These are phyloP conservation scores for Phytopythium ostracodes DNA, from an alignment of 352 stramenopile species.

Conservation along the genomic window DNA sequence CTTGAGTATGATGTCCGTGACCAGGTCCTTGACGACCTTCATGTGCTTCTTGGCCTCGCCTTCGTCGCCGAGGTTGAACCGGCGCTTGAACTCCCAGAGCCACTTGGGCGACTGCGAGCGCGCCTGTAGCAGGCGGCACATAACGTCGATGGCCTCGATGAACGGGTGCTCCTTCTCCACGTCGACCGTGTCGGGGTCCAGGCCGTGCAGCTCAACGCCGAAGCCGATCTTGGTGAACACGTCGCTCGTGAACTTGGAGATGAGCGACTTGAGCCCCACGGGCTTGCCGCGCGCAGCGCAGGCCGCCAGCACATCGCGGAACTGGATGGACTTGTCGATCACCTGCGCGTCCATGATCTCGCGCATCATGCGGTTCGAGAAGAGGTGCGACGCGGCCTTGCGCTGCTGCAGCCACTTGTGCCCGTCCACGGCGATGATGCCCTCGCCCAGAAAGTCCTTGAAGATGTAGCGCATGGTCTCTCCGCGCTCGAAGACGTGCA, in stretches of 20 bases:
- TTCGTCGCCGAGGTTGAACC: slow-evolving; percentile 31
- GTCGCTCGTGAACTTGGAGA: slow-evolving; percentile 62
- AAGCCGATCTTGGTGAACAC: slow-evolving; percentile 74
- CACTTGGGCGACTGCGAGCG: slow-evolving; percentile 41
- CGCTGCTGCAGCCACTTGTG: slow-evolving; percentile 56
- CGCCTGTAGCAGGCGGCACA: slow-evolving; percentile 26
- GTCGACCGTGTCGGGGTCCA: slow-evolving; percentile 24
- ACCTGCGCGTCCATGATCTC: slow-evolving; percentile 40
- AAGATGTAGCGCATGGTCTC: slow-evolving; percentile 29
- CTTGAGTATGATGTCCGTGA: slow-evolving; percentile 28
- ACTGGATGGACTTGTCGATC: slow-evolving; percentile 16
- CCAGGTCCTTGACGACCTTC: slow-evolving; percentile 24
- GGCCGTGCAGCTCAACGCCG: slow-evolving; percentile 41
- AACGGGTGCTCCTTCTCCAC: slow-evolving; percentile 27
- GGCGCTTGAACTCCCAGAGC: slow-evolving; percentile 45
- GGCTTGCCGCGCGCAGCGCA: slow-evolving; percentile 6
- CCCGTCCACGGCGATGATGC: slow-evolving; percentile 62
- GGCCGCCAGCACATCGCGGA: slow-evolving; percentile 21
- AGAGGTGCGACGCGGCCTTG: slow-evolving; percentile 84
- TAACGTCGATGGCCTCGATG: slow-evolving; percentile 42
- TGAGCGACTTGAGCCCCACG: slow-evolving; percentile 33
- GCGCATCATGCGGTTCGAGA: slow-evolving; percentile 59
- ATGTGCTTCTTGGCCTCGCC: slow-evolving; percentile 25
- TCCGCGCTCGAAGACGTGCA: slow-evolving; percentile 58
- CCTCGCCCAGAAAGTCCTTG: slow-evolving; percentile 52